Conservation (phyloP, 2,329 filamentous ascomycete genomes). For the Neoascochyta sp. region DNA sequence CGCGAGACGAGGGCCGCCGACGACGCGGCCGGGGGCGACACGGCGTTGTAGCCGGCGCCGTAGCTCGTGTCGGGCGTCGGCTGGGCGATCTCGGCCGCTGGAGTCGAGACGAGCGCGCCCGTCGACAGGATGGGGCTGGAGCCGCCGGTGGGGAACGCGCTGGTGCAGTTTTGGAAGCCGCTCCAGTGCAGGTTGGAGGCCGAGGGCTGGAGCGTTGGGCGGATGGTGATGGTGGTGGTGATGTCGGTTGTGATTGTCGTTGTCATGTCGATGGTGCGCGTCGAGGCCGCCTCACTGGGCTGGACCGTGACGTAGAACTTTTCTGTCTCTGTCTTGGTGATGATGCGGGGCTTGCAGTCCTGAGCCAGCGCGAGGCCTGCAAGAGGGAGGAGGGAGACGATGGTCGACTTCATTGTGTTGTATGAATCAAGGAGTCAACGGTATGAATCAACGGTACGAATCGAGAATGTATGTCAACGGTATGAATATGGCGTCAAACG, state of each 20-base stretch:
- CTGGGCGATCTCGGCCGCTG: conserved; percentile 6
- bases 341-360: conserved; percentile 18
- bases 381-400: conserved; percentile 25
- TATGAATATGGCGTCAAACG: conserved; percentile 13
- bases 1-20: conserved; percentile 12
- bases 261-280: conserved; percentile 17
- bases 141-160: conserved; percentile 5
- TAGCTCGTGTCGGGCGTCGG: conserved; percentile 3
- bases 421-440: no score
- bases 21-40: conserved; percentile 4
- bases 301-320: conserved; percentile 24
- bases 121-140: conserved; percentile 1
- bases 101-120: conserved; percentile 5
- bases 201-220: conserved; percentile 5
- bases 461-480: no score
- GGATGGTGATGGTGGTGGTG: conserved; percentile 10
- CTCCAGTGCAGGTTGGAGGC: conserved; percentile 8
- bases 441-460: conserved; percentile 2
- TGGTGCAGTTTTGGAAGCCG: conserved; percentile 14
- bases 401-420: conserved; percentile 24
- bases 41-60: conserved; percentile 1
- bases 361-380: conserved; percentile 25
- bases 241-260: conserved; percentile 13
- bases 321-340: conserved; percentile 17
- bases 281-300: conserved; percentile 6